Conservation (phyloP, 192 early-diverging fungal genomes). For the Coemansia sp. region DNA sequence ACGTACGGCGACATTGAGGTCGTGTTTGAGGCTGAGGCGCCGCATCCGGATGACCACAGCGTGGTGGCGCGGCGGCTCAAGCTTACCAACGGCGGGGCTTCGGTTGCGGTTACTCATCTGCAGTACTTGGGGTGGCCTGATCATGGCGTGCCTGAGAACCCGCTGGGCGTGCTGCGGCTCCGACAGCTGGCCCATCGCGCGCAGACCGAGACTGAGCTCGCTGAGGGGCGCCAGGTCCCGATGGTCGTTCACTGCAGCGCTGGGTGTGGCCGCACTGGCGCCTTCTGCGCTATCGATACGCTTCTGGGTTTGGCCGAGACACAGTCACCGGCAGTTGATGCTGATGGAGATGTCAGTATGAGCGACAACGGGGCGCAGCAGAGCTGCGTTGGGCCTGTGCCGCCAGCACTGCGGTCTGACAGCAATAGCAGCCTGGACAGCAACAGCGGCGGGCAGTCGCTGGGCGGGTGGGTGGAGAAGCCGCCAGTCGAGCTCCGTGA, state of each 20-base stretch:
- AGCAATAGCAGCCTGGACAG: background rate
- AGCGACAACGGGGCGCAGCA: conserved; percentile 2
- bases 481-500: conserved; percentile 41
- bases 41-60: conserved; percentile 54
- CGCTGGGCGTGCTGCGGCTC: conserved; percentile 62
- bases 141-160: conserved; percentile 67
- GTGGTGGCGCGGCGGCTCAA: conserved; percentile 64
- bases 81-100: conserved; percentile 33
- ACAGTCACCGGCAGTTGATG: conserved; percentile 3
- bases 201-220: conserved; percentile 28
- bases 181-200: conserved; percentile 58
- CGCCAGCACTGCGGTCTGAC: conserved; percentile 41
- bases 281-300: conserved; percentile 76
- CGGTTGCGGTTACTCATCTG: conserved; percentile 64
- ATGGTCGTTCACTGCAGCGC: conserved; percentile 86
- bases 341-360: conserved; percentile 31
- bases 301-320: conserved; percentile 16
- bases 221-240: conserved; percentile 44
- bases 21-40: conserved; percentile 59
- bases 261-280: conserved; percentile 85
- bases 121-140: conserved; percentile 87
- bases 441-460: conserved; percentile 24
- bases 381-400: conserved; percentile 32
- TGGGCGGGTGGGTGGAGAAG: conserved; percentile 28
- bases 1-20: conserved; percentile 62